Evolutionary conservation across 1,284 basidiomycete genomes (phyloP).

Genomic region (Leccinum insolens): DNA sequence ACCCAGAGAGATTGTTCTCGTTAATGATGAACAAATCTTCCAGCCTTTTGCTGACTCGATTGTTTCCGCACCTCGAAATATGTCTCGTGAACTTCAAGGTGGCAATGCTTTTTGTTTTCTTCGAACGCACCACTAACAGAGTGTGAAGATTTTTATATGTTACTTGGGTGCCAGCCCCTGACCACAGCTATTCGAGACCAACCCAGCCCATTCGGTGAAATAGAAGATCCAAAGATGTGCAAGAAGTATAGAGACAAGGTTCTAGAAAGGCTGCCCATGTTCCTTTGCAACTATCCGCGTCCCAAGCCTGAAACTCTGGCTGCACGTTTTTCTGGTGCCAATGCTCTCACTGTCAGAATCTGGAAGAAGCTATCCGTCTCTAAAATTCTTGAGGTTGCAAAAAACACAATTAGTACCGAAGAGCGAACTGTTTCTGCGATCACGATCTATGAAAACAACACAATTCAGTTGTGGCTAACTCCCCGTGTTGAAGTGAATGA

Average conservation of each 20-base stretch:
- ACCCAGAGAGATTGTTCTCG: conserved; percentile 11
- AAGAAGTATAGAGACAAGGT: too few relatives aligned
- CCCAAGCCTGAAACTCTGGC: background rate
- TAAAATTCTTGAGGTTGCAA: background rate
- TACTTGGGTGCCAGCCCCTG: too few relatives aligned
- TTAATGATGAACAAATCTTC: conserved; percentile 7
- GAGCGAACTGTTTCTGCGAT: background rate
- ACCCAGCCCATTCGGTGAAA: background rate
- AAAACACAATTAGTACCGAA: background rate
- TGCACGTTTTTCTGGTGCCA: background rate
- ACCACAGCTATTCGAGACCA: too few relatives aligned
- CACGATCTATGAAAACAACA: background rate
- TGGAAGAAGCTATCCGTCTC: conserved; percentile 1
- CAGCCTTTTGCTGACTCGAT: conserved; percentile 10
- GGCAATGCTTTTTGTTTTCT: background rate
- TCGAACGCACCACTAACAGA: background rate
- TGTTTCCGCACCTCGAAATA: conserved; percentile 8
- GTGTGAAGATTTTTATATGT: background rate
- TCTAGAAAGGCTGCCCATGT: conserved; percentile 3
- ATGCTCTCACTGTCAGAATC: background rate
- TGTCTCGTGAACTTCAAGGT: conserved; percentile 13
- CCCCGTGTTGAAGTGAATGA: too few relatives aligned
- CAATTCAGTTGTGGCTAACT: too few relatives aligned
- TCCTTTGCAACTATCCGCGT: conserved; percentile 4
- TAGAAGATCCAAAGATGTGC: background rate